Percentiles rank a stretch among this genome's conserved stretches.
Evolutionary conservation across 441 rosid species (phyloP).

Genomic region (Arabidopsis hybrid): DNA sequence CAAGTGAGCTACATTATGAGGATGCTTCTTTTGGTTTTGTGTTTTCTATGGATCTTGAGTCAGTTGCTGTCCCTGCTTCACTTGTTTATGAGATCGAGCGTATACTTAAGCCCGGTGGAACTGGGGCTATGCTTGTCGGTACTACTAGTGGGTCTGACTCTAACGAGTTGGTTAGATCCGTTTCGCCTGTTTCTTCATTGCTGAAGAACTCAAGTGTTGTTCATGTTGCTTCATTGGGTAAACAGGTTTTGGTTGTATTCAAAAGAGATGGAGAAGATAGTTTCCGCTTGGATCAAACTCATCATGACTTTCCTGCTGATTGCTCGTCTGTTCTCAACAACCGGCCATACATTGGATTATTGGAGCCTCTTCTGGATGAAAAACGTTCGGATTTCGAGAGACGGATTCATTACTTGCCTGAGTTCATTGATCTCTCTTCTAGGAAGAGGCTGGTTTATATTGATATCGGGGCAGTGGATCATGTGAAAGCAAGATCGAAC

Average conservation of each 20-base stretch:
- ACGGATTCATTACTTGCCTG: conserved; percentile 62
- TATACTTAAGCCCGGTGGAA: conserved; percentile 67
- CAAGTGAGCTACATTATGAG: conserved; percentile 55
- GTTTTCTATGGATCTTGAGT: conserved; percentile 61
- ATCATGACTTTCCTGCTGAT: conserved; percentile 51
- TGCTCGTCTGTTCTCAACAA: conserved; percentile 57
- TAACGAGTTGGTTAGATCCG: conserved; percentile 65
- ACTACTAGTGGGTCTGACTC: conserved; percentile 49
- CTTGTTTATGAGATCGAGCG: conserved; percentile 83
- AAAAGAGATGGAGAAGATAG: conserved; percentile 51
- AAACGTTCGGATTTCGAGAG: conserved; percentile 52
- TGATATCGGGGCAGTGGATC: conserved; percentile 69
- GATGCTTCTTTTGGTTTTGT: conserved; percentile 74
- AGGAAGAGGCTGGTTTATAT: conserved; percentile 61
- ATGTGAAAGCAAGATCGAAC: conserved; percentile 48
- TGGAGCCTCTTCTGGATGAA: conserved; percentile 65
- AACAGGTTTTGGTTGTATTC: conserved; percentile 72
- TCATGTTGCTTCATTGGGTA: conserved; percentile 60
- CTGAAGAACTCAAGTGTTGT: conserved; percentile 71
- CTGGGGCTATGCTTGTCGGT: conserved; percentile 75
- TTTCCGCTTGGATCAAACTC: conserved; percentile 50
- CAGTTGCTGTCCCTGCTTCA: conserved; percentile 65
- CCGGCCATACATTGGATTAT: conserved; percentile 49
- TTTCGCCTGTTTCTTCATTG: conserved; percentile 69
- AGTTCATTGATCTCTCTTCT: conserved; percentile 53